Base-by-base conservation (phyloP, 2,329 filamentous ascomycete species). In the Cladosporium sp. region DNA sequence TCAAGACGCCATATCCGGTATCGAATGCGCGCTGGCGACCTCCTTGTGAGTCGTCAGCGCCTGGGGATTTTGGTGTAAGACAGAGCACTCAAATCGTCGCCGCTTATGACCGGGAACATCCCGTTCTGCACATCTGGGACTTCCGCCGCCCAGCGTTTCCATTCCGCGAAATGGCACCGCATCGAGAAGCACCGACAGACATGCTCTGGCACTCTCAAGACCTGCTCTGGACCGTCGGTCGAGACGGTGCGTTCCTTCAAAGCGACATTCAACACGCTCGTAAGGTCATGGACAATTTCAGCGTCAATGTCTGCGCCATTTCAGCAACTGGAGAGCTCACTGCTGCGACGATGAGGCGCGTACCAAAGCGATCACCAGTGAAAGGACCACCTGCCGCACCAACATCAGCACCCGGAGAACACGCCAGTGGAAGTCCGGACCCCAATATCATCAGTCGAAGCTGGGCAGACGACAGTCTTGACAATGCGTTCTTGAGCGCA, bases 171-270 rank as follows among this genome's bases (percentile, higher is more conserved):
- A 74, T 85, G 55, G 73, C 77, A 60, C 76, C 75, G 50, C 80
- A 81, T 59, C 69, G 73, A 42, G 74, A 72, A 4, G 73, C 77
- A 13, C 75, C 80, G 17, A 76, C 79, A 19, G 82, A 84, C 58
- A 68, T 85, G 63, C 70, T 85, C 13, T 85, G 82, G 75, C 80
- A 80, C 58, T 82, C 80, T 44, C 79, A 81, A 64, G 80, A 84
- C 62, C 69, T 82, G 6, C 69, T 85, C 32, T 85, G 82, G 82
- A 83, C 80, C 11, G 82, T 83, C 37, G 80, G 80, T 6, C 73
- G 77, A 41, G 76, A 80, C 53, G 82, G 82, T 12, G 72, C 76
- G 8, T 84, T 85, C 56, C 76, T 80, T 15, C 82, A 85, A 61
- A 80, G 77, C 27, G 82, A 85, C 58, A 72, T 84, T 29, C 77